A percentile compares a stretch with the other conserved stretches of the same genome.
phyloP scores from a whole-genome alignment of 805 yeast genomes.

The Wickerhamiella dianesei region DNA sequence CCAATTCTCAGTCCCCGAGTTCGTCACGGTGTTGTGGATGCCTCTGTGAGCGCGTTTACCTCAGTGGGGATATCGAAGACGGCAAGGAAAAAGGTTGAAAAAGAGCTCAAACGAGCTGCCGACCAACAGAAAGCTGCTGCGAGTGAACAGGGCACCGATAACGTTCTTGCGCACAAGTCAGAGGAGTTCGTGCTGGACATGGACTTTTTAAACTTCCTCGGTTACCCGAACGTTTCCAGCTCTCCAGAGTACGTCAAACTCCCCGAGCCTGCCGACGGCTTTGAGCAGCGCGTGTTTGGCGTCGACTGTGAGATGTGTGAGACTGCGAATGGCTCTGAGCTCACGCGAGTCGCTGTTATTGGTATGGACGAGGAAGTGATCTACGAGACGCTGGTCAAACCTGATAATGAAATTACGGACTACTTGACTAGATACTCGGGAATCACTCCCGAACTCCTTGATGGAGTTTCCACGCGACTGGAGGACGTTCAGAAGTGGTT shows the following conservation, averaged over 20 bases:
- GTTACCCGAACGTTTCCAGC: not conserved
- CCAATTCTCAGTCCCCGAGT: slow-evolving; percentile 55
- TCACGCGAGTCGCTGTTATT: slow-evolving; percentile 67
- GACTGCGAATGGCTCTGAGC: slow-evolving; percentile 44
- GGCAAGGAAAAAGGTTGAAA: not conserved
- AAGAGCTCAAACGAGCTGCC: not conserved
- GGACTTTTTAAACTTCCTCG: not conserved
- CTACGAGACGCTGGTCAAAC: slow-evolving; percentile 66
- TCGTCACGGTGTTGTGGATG: slow-evolving; percentile 38
- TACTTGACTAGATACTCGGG: slow-evolving; percentile 81
- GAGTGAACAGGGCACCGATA: not conserved
- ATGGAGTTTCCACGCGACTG: slow-evolving; percentile 48
- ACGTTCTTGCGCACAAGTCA: not conserved
- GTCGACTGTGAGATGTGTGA: slow-evolving; percentile 91
- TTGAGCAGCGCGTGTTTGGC: slow-evolving; percentile 34
- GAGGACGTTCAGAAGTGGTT: slow-evolving; percentile 54
- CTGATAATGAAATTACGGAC: slow-evolving; percentile 58
- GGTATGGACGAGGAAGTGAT: slow-evolving; percentile 44
- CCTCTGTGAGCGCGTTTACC: slow-evolving; percentile 42
- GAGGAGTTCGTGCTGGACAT: not conserved
- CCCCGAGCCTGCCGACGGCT: slow-evolving; percentile 14
- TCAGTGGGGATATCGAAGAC: slow-evolving; percentile 40
- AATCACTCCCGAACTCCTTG: slow-evolving; percentile 56
- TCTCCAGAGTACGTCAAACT: slow-evolving; percentile 33
- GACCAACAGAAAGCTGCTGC: not conserved